A percentile compares a stretch with the other conserved stretches of the same genome.
Evolutionary conservation across 2,329 filamentous ascomycete genomes (phyloP).

Genomic region (Ceratocystis cubensis): DNA sequence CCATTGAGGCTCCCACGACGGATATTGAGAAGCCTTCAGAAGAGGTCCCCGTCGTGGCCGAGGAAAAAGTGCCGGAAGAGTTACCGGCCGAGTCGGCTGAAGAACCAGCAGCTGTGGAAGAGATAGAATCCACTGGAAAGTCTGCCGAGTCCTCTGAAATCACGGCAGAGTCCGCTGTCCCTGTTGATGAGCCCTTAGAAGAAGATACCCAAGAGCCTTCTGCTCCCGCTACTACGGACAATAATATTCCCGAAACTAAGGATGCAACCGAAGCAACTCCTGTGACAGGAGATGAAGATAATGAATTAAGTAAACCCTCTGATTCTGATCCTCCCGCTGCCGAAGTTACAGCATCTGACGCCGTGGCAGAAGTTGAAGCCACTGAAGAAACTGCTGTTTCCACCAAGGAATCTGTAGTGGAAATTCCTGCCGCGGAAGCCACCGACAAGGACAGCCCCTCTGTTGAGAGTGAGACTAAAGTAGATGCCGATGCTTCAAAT

Average conservation of each 20-base stretch:
- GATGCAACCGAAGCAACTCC: background rate
- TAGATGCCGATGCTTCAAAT: background rate
- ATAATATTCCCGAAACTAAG: conserved; percentile 16
- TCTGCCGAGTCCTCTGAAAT: conserved; percentile 1
- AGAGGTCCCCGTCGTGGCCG: conserved; percentile 18
- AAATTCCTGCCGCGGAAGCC: background rate
- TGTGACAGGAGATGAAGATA: background rate
- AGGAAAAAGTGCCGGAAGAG: background rate
- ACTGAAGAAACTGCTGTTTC: background rate
- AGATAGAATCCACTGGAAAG: conserved; percentile 1
- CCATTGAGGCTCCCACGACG: background rate
- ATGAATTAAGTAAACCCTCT: background rate
- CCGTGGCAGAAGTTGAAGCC: background rate
- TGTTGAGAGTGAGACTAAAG: background rate
- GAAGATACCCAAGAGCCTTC: background rate
- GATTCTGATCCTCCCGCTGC: background rate
- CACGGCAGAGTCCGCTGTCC: conserved; percentile 21
- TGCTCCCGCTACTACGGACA: background rate
- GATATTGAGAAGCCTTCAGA: conserved; percentile 9
- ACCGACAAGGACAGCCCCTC: too few species aligned
- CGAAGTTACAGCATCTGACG: background rate
- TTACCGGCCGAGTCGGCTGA: background rate
- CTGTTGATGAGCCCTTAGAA: conserved; percentile 4
- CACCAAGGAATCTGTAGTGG: background rate
- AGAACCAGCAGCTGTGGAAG: conserved; percentile 21